phyloP scores from a whole-genome alignment of 208 protist genomes.

The Wallacemonas sp. region DNA sequence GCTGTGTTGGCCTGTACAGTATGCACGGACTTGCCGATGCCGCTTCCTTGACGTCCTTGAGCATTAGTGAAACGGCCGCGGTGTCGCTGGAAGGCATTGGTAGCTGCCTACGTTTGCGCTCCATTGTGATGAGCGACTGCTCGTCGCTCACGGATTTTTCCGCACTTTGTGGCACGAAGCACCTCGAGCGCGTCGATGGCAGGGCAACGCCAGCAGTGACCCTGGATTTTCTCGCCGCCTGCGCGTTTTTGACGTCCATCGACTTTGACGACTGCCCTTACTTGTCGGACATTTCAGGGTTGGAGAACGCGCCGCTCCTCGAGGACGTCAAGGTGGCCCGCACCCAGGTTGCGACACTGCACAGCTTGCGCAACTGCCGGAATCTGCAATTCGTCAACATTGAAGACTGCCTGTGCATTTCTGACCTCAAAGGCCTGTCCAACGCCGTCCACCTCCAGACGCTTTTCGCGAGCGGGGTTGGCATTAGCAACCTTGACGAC shows the following conservation, averaged over 20 bases:
- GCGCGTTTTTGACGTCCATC: not conserved
- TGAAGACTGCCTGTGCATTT: slow-evolving; percentile 1
- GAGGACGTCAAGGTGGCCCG: not conserved
- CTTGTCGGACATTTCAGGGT: not conserved
- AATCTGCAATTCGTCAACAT: slow-evolving; percentile 2
- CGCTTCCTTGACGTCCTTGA: not conserved
- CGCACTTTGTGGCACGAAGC: not conserved
- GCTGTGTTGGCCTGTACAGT: not conserved
- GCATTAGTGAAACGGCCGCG: not conserved
- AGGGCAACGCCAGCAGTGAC: not conserved
- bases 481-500: slow-evolving; percentile 4
- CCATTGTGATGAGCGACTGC: not conserved
- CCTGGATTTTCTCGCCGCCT: not conserved
- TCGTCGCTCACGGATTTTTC: slow-evolving; percentile 1
- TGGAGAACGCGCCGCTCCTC: not conserved
- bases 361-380: slow-evolving; percentile 3
- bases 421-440: not conserved
- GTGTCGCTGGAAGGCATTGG: not conserved
- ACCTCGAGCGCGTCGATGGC: not conserved
- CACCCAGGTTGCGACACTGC: not conserved
- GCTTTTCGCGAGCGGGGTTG: not conserved
- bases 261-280: not conserved
- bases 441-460: not conserved
- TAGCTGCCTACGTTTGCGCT: not conserved
- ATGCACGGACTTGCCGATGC: not conserved